Evolutionary conservation across 2,329 filamentous ascomycete genomes (phyloP).

Genomic region (Pseudomassariella vexata): DNA sequence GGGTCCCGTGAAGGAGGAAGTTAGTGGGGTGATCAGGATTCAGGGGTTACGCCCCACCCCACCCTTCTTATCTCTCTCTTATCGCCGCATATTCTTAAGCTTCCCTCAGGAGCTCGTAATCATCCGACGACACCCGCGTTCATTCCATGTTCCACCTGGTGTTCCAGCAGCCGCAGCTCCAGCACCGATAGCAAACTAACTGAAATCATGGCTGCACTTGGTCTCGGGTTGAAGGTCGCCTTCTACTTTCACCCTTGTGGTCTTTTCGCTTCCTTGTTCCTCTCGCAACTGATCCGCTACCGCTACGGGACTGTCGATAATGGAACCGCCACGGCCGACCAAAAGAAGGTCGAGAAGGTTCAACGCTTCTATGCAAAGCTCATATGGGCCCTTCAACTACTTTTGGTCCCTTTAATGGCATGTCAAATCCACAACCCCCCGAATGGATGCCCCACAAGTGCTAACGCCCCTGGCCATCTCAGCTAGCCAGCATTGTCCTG

Average conservation of each 20-base stretch:
- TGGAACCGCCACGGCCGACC: constrained; percentile 18
- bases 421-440: constrained; percentile 1
- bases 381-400: constrained; percentile 29
- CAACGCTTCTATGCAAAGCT: constrained; percentile 23
- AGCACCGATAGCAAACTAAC: too few species aligned
- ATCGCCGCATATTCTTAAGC: too few species aligned
- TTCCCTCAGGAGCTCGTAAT: too few species aligned
- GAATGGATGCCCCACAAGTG: too few species aligned
- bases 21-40: too few species aligned
- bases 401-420: constrained; percentile 24
- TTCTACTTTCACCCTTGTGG: constrained; percentile 36
- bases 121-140: too few species aligned
- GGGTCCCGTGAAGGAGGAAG: too few species aligned
- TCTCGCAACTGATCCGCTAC: constrained; percentile 30
- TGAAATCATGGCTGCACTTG: constrained; percentile 28
- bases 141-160: too few species aligned
- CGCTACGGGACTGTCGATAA: constrained; percentile 22
- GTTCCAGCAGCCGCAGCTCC: too few species aligned
- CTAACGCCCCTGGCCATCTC: background rate
- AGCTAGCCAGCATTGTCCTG: constrained; percentile 27
- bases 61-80: too few species aligned
- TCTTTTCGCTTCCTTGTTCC: constrained; percentile 29
- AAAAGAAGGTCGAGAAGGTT: constrained; percentile 22
- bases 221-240: constrained; percentile 29
- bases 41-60: too few species aligned